Percentiles rank a stretch among this genome's conserved stretches.
These are phyloP conservation scores for Cladochytrium replicatum DNA, from an alignment of 192 early-diverging fungal species.

Conservation along the genomic window DNA sequence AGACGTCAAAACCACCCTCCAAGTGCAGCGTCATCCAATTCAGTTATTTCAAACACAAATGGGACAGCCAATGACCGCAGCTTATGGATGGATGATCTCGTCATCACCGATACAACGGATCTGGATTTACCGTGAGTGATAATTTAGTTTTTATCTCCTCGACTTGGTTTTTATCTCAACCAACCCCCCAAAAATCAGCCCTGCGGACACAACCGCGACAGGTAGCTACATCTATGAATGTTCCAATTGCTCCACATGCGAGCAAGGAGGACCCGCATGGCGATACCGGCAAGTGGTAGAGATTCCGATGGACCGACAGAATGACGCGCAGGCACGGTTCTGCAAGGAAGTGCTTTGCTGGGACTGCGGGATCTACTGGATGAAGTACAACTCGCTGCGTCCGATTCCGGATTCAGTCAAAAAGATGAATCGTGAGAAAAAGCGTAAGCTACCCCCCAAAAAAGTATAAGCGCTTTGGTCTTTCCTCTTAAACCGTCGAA, in stretches of 20 bases:
- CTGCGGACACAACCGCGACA: slow-evolving; percentile 4
- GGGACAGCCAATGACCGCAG: too few relatives aligned
- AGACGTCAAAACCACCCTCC: too few relatives aligned
- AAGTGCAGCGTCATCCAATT: too few relatives aligned
- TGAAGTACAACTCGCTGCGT: slow-evolving; percentile 19
- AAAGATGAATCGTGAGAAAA: slow-evolving; percentile 21
- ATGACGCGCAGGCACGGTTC: too few relatives aligned
- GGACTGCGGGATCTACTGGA: slow-evolving; percentile 17
- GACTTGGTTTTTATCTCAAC: not conserved
- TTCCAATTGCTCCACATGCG: slow-evolving; percentile 20
- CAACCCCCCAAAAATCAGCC: not conserved
- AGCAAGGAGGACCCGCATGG: slow-evolving; percentile 16
- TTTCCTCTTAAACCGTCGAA: too few relatives aligned
- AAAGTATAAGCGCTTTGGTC: slow-evolving; percentile 6
- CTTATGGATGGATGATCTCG: too few relatives aligned
- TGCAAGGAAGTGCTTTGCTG: slow-evolving; percentile 18
- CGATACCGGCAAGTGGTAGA: slow-evolving; percentile 13
- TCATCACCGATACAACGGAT: too few relatives aligned
- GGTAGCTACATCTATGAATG: slow-evolving; percentile 19
- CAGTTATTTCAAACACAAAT: too few relatives aligned
- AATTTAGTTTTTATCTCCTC: too few relatives aligned
- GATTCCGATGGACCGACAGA: too few relatives aligned
- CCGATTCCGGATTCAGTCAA: slow-evolving; percentile 13
- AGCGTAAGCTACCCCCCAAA: slow-evolving; percentile 5
- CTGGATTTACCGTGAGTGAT: too few relatives aligned